Evolutionary conservation across 2,329 filamentous ascomycete genomes (phyloP), one percentile per base, ranked within the genome.

Genomic region (Zarea fungicola): DNA sequence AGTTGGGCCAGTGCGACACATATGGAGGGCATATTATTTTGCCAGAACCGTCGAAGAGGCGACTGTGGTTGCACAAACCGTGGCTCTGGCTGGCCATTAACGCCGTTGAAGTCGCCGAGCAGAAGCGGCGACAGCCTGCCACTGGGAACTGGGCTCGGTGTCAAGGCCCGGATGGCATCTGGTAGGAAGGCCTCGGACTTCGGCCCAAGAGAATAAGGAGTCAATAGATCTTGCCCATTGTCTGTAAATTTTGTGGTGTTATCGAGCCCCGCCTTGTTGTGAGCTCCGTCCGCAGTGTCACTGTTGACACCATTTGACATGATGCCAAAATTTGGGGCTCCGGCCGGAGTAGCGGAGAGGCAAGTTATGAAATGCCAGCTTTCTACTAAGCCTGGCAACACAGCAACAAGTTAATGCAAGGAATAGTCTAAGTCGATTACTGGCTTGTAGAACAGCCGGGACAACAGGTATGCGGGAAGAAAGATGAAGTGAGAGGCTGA

Each of bases 1-100:
- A 93, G 71, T 65, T 95, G 89, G 0, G 89, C 79, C 3, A 84
- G 53, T 16, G 90, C 72, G 36, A 96, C 87, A 37, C 90, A 72
- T 19, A 85, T 71, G 18, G 91, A 76, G 2, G 87, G 87, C 56
- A 85, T 84, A 59, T 93, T 90, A 47, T 72, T 69, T 5, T 66
- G 54, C 84, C 85, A 89, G 54, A 80, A 68, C 19, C 51, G 53
- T 19, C 54, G 44, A 51, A 61, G 53, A 10, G 72, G 37, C 4
- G 57, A 56, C 29, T 23, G 34, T 34, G 43, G 43, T 25, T 26
- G 31, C 8, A n/a, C 19, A n/a, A 37, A 23, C 9, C 22, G 22
- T 39, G 11, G 36, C 11, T n/a, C 25, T n/a, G 10, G 9, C 31
- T 36, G 42, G 13, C 29, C 7, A 40, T 37, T 6, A 25, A 21